Conservation (phyloP, 371 early-diverging fungal species). For the Mortierella sp. region DNA sequence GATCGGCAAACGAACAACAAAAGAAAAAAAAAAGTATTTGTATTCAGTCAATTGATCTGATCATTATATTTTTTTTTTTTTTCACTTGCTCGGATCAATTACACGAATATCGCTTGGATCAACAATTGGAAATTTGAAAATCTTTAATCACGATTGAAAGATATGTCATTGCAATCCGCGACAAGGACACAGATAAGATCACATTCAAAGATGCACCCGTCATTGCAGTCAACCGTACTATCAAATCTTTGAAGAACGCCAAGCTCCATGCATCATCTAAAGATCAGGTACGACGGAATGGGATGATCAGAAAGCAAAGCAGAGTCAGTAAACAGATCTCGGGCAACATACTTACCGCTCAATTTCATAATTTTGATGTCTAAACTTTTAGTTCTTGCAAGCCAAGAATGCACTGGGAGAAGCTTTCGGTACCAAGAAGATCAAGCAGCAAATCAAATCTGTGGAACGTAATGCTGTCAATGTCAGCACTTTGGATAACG, state of each 20-base stretch:
- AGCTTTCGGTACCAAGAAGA: conserved; percentile 93
- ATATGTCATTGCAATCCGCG: conserved; percentile 84
- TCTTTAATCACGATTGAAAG: conserved; percentile 39
- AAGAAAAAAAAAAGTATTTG: not conserved
- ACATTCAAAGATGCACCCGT: conserved; percentile 76
- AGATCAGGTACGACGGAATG: conserved; percentile 28
- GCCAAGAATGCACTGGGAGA: conserved; percentile 86
- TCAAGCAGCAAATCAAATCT: conserved; percentile 80
- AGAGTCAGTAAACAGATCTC: not conserved
- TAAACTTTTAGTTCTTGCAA: conserved; percentile 55
- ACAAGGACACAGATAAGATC: conserved; percentile 72
- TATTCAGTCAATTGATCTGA: not conserved
- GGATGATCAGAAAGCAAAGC: not conserved
- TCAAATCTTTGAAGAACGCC: conserved; percentile 72
- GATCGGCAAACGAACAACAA: not conserved
- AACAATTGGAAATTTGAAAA: not conserved
- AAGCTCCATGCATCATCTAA: conserved; percentile 23
- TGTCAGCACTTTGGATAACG: conserved; percentile 68
- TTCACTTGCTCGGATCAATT: not conserved
- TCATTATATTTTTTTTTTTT: not conserved
- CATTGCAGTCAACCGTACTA: conserved; percentile 72
- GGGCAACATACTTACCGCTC: not conserved
- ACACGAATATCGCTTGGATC: not conserved
- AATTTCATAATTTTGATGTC: not conserved
- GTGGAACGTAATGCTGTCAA: conserved; percentile 88